Evolutionary conservation across 2,329 filamentous ascomycete species (phyloP), one percentile per base, ranked within the genome.

Genomic region (Rutstroemia sp.): DNA sequence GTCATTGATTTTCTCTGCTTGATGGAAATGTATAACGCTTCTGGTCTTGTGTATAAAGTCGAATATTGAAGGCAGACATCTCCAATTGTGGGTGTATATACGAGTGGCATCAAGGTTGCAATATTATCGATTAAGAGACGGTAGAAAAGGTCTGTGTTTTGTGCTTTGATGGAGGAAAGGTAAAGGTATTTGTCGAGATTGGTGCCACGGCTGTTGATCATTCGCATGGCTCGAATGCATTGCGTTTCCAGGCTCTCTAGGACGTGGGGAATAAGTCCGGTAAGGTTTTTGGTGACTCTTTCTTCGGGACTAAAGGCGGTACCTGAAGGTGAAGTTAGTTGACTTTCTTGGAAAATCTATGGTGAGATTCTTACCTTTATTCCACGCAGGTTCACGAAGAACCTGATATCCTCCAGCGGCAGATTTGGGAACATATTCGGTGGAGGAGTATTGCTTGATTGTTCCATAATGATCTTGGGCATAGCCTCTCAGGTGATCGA

Each of bases 31-130:
- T 97, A 99, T 73, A 97, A 82, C 63, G 88, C 91, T 78, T 97
- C 94, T 21, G 94, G 92, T 64, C 92, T 88, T 59, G 92, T 95
- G 78, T 95, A 97, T 66, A 97, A 83, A 67, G 92, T 90, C 40
- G 92, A 96, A 83, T 95, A 99, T 74, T 92, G 87, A 70, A 96
- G 79, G 76, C 94, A 99, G 64, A 95, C 94, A 71, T 97, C 92
- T 67, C 94, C 94, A 67, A 99, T 91, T 68, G 88, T 92, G 47
- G 89, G 89, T 17, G 89, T 94, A 76, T 94, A 94, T 67, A 94
- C 89, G 62, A 92, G 76, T 49, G 89, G 89, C 75, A 90, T 92
- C 64, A 92, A 76, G 67, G 91, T 87, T 74, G 86, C 78, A 59
- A 86, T 75, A 73, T 92, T 85, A 72, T 89, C 82, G 62, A 90